Conservation (phyloP, 2,329 filamentous ascomycete species). For the Cercospora janseana region DNA sequence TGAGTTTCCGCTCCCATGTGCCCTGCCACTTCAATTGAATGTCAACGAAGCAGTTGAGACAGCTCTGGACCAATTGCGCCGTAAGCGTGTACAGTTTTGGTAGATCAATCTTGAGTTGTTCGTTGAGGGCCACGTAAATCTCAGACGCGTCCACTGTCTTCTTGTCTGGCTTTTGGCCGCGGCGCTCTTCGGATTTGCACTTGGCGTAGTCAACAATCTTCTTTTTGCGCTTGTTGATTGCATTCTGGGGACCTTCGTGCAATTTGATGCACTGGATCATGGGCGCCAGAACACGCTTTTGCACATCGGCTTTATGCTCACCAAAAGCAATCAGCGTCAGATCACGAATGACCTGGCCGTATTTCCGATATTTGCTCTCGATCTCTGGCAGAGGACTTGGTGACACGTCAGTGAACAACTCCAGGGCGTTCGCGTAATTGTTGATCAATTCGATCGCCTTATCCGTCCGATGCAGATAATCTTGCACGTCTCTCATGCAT, state of each 20-base stretch:
- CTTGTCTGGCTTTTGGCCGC: slow-evolving; percentile 81
- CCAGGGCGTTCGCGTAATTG: slow-evolving; percentile 76
- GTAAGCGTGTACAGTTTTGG: slow-evolving; percentile 80
- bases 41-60: slow-evolving; percentile 77
- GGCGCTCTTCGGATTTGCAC: slow-evolving; percentile 71
- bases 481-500: slow-evolving; percentile 89
- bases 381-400: slow-evolving; percentile 76
- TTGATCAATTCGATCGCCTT: slow-evolving; percentile 79
- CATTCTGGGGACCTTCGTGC: slow-evolving; percentile 78
- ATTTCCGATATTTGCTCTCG: slow-evolving; percentile 91
- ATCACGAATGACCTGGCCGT: slow-evolving; percentile 83
- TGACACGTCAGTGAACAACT: slow-evolving; percentile 69
- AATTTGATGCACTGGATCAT: slow-evolving; percentile 75
- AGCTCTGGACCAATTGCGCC: slow-evolving; percentile 78
- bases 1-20: slow-evolving; percentile 81
- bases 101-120: slow-evolving; percentile 88
- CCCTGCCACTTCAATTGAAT: slow-evolving; percentile 81
- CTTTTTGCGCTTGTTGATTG: slow-evolving; percentile 94
- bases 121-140: slow-evolving; percentile 86
- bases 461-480: slow-evolving; percentile 78
- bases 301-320: slow-evolving; percentile 71
- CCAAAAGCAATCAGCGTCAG: slow-evolving; percentile 79
- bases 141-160: slow-evolving; percentile 81
- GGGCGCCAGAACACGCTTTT: slow-evolving; percentile 80
- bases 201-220: slow-evolving; percentile 86